A percentile compares a stretch with the other conserved stretches of the same genome.
phyloP scores from a whole-genome alignment of 306 rosid genomes.

The Dalbergia cochinchinensis region DNA sequence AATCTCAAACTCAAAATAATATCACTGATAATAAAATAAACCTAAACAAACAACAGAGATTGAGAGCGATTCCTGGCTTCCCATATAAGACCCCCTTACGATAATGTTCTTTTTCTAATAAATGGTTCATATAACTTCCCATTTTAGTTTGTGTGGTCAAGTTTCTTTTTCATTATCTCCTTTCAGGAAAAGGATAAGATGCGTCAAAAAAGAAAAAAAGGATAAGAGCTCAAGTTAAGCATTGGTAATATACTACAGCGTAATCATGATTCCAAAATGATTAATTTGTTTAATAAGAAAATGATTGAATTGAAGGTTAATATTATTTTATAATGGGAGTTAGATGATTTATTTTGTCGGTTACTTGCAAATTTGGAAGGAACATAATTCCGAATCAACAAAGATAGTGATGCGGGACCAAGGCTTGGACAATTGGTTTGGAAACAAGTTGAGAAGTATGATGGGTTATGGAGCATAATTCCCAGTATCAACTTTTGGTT shows the following conservation, averaged over 20 bases:
- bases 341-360: neutral
- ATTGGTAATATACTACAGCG: neutral
- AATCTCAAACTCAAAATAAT: slow-evolving; percentile 25
- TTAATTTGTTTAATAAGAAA: too few species aligned
- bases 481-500: too few species aligned
- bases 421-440: neutral
- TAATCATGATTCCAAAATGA: neutral
- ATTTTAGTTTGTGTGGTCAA: neutral
- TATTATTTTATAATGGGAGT: neutral
- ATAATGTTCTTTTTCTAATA: neutral
- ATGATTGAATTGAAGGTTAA: neutral
- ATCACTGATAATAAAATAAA: slow-evolving; percentile 9
- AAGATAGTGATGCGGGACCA: neutral
- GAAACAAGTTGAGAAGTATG: neutral
- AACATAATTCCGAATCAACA: neutral
- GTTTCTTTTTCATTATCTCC: neutral
- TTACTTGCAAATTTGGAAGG: neutral
- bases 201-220: too few species aligned
- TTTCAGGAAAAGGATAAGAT: neutral
- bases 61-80: slow-evolving; percentile 41
- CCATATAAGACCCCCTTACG: neutral
- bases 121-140: neutral
- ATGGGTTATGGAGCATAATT: too few species aligned
- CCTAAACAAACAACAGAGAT: slow-evolving; percentile 40
- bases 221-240: neutral